Percentiles rank a stretch among this genome's conserved stretches.
These are phyloP conservation scores for Cercophora scortea DNA, from an alignment of 495 filamentous ascomycete genomes.

Conservation along the genomic window DNA sequence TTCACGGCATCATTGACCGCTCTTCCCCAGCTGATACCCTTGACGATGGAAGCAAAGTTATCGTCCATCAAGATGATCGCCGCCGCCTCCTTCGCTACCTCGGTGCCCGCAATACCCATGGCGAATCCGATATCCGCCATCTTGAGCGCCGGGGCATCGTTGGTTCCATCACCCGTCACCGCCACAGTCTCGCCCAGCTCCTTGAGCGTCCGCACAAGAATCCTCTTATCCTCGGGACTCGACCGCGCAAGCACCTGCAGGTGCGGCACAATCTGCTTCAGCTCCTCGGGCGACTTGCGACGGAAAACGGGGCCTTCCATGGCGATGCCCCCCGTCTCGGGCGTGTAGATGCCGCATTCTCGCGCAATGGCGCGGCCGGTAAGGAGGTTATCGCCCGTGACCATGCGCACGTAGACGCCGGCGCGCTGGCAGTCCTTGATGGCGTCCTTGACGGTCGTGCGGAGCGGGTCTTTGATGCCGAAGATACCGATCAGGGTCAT, in stretches of 20 bases:
- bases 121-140: conserved; percentile 90
- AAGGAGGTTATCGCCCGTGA: conserved; percentile 77
- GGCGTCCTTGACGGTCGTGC: conserved; percentile 66
- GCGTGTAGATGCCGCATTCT: conserved; percentile 78
- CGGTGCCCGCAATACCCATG: conserved; percentile 86
- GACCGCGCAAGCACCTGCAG: conserved; percentile 82
- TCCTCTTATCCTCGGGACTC: conserved; percentile 80
- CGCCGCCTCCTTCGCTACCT: conserved; percentile 87
- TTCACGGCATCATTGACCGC: conserved; percentile 89
- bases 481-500: conserved; percentile 78
- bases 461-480: conserved; percentile 86
- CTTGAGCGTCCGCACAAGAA: conserved; percentile 67
- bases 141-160: conserved; percentile 80
- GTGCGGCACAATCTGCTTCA: conserved; percentile 61
- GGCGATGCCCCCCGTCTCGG: conserved; percentile 60
- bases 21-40: conserved; percentile 82
- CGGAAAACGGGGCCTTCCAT: conserved; percentile 87
- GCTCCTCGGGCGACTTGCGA: conserved; percentile 57
- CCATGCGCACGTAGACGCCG: conserved; percentile 82
- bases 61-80: conserved; percentile 88
- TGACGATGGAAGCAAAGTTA: conserved; percentile 81
- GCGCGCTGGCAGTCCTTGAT: conserved; percentile 68
- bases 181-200: conserved; percentile 71
- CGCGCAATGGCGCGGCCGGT: conserved; percentile 76
- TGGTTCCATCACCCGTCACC: conserved; percentile 84